phyloP scores from a whole-genome alignment of 2,329 filamentous ascomycete species.

The Fusarium kyushuense region DNA sequence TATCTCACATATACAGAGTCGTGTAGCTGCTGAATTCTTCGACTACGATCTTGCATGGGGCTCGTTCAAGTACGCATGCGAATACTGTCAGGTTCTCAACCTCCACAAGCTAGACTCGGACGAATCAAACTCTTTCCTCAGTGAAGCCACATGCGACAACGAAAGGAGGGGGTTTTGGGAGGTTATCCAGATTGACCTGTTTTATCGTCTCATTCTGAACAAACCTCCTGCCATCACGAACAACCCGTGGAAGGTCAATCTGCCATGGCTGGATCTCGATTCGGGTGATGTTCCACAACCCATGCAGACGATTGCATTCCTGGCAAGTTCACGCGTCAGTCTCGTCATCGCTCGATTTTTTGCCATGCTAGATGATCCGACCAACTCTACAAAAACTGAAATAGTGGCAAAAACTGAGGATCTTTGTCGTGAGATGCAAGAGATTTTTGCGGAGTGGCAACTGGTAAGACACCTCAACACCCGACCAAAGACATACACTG shows the following conservation, averaged over 20 bases:
- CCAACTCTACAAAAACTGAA: constrained; percentile 34
- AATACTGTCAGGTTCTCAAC: constrained; percentile 50
- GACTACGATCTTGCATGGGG: constrained; percentile 51
- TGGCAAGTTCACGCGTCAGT: constrained; percentile 48
- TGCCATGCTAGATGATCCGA: constrained; percentile 44
- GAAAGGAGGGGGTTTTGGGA: constrained; percentile 51
- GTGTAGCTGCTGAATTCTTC: constrained; percentile 49
- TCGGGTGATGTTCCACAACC: constrained; percentile 38
- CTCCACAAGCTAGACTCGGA: constrained; percentile 50
- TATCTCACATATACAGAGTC: constrained; percentile 40
- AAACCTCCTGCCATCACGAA: constrained; percentile 47
- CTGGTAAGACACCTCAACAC: constrained; percentile 28
- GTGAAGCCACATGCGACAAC: constrained; percentile 32
- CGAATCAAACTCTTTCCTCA: constrained; percentile 24
- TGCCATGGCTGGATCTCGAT: constrained; percentile 49
- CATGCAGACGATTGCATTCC: constrained; percentile 45
- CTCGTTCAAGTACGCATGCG: constrained; percentile 49
- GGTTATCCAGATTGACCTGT: constrained; percentile 51
- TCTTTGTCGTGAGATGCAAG: constrained; percentile 46
- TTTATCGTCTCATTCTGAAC: constrained; percentile 49
- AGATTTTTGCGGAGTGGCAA: constrained; percentile 48
- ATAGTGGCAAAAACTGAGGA: constrained; percentile 46
- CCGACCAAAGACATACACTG: not conserved
- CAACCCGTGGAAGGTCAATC: constrained; percentile 50
- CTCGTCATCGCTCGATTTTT: constrained; percentile 50